phyloP scores from a whole-genome alignment of 345 rosid genomes.

The Draba incana region DNA sequence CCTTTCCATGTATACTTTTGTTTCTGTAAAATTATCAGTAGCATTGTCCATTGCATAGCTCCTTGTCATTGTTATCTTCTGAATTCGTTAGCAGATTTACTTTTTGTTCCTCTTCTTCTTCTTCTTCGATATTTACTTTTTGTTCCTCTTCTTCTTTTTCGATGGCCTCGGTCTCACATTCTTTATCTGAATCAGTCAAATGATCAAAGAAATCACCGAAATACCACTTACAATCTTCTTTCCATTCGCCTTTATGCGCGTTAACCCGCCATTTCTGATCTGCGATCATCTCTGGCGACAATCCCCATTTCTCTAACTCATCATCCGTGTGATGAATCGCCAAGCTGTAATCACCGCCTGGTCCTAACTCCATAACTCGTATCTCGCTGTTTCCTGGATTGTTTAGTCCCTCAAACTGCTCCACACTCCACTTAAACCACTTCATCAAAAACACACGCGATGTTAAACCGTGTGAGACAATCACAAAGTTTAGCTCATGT shows the following conservation, averaged over 20 bases:
- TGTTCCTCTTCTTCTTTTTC: conserved; percentile 2
- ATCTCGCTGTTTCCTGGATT: conserved; percentile 75
- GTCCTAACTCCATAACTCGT: conserved; percentile 83
- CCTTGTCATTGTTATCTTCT: conserved; percentile 25
- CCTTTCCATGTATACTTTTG: conserved; percentile 9
- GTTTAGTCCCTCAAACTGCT: conserved; percentile 77
- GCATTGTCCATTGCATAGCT: conserved; percentile 39
- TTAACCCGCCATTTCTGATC: conserved; percentile 80
- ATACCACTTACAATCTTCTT: conserved; percentile 71
- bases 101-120: not conserved
- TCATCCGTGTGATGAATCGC: conserved; percentile 80
- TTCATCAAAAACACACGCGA: conserved; percentile 92
- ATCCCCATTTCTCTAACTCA: conserved; percentile 80
- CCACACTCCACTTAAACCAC: conserved; percentile 98
- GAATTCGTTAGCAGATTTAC: conserved; percentile 26
- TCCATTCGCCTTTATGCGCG: conserved; percentile 68
- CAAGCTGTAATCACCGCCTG: conserved; percentile 84
- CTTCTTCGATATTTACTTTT: conserved; percentile 9
- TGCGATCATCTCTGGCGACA: conserved; percentile 79
- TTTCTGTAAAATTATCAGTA: conserved; percentile 14
- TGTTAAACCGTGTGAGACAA: conserved; percentile 80
- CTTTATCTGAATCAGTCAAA: conserved; percentile 45
- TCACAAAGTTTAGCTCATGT: conserved; percentile 78
- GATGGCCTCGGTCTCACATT: conserved; percentile 34
- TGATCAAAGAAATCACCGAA: conserved; percentile 67